Conservation (phyloP, 139 green algal species). For the Chlamydomonas sphaeroides region DNA sequence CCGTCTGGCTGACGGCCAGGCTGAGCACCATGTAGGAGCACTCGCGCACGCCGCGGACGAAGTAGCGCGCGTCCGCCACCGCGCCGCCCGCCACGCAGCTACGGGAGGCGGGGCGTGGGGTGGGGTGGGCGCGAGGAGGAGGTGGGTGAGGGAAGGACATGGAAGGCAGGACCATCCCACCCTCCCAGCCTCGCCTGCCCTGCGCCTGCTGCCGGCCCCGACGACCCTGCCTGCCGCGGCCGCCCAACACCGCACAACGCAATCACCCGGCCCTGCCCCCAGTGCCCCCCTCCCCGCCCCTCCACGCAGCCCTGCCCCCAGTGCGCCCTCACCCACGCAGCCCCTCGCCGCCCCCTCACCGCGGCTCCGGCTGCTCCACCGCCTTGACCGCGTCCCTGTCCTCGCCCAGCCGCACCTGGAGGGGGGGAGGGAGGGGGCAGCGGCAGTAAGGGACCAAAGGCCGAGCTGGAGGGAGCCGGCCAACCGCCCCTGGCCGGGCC, state of each 20-base stretch:
- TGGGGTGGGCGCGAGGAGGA: background rate
- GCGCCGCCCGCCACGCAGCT: constrained; percentile 41
- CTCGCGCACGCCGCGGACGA: constrained; percentile 53
- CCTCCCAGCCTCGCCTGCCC: too few relatives aligned
- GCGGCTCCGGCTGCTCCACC: constrained; percentile 32
- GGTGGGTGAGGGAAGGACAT: background rate
- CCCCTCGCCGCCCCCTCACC: constrained; percentile 45
- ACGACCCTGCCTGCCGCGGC: background rate
- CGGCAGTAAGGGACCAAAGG: too few relatives aligned
- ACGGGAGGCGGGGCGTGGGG: background rate
- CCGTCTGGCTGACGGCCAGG: background rate
- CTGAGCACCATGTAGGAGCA: constrained; percentile 48
- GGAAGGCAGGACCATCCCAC: too few relatives aligned
- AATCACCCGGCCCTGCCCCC: too few relatives aligned
- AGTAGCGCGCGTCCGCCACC: constrained; percentile 56
- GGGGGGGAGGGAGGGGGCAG: too few relatives aligned
- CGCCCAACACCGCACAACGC: too few relatives aligned
- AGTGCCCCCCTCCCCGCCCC: too few relatives aligned
- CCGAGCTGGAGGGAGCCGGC: too few relatives aligned
- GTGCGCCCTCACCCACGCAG: constrained; percentile 1
- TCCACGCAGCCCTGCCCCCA: constrained; percentile 38
- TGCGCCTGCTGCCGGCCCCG: too few relatives aligned
- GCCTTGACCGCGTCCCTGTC: constrained; percentile 52
- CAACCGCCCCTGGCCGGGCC: too few relatives aligned
- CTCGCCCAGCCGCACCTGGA: constrained; percentile 67